Evolutionary conservation across 805 yeast species (phyloP).

Genomic region (Lipomyces chichibuensis): DNA sequence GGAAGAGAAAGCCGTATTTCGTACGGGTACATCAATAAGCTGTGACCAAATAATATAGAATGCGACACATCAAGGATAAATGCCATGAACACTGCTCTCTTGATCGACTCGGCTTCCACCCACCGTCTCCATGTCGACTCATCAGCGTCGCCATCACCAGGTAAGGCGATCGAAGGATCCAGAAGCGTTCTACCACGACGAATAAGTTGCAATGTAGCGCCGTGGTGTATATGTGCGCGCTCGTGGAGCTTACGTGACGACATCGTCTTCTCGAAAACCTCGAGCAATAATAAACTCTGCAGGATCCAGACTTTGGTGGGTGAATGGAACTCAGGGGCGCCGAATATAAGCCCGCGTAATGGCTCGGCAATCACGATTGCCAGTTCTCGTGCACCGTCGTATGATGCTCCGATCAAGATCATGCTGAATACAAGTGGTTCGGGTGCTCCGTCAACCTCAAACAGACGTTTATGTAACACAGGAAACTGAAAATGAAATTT

Average conservation of each 20-base stretch:
- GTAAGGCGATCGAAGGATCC: not conserved
- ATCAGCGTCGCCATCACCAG: no score
- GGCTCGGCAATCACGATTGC: slow-evolving; percentile 58
- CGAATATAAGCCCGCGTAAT: slow-evolving; percentile 68
- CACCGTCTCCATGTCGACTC: not conserved
- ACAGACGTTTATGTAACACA: slow-evolving; percentile 61
- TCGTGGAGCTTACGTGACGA: slow-evolving; percentile 73
- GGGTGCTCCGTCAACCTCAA: slow-evolving; percentile 53
- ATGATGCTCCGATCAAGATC: slow-evolving; percentile 62
- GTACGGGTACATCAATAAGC: slow-evolving; percentile 58
- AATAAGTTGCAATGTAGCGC: slow-evolving; percentile 71
- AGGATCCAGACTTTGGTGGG: slow-evolving; percentile 78
- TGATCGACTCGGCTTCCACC: slow-evolving; percentile 62
- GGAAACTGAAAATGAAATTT: slow-evolving; percentile 63
- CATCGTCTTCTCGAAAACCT: slow-evolving; percentile 76
- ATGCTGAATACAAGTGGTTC: slow-evolving; percentile 58
- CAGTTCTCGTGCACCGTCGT: slow-evolving; percentile 45
- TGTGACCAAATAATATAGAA: slow-evolving; percentile 77
- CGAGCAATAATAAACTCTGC: slow-evolving; percentile 71
- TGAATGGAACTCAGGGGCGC: slow-evolving; percentile 70
- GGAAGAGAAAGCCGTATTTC: slow-evolving; percentile 66
- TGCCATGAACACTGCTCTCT: slow-evolving; percentile 77
- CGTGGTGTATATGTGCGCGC: slow-evolving; percentile 83
- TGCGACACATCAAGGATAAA: slow-evolving; percentile 80
- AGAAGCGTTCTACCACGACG: slow-evolving; percentile 44